Base-by-base conservation (phyloP, 2,329 filamentous ascomycete genomes). In the Microascus cirrosus region DNA sequence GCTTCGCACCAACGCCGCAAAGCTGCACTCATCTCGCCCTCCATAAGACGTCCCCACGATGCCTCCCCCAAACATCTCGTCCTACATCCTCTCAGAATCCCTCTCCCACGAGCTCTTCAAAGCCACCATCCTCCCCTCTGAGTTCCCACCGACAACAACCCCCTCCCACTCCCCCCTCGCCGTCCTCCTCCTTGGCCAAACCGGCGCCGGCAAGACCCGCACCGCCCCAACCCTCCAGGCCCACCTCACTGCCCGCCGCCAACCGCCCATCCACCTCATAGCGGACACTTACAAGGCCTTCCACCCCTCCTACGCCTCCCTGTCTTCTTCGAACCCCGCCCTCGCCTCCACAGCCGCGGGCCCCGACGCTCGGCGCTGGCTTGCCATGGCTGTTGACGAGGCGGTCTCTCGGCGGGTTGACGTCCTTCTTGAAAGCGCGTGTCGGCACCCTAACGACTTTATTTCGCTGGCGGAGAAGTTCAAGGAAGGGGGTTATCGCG, bases 271-370 rank as follows among this genome's bases (percentile, higher is more conserved):
- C 20, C 75, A 78, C 66, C 70, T 78, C 61, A 73, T 78, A 58
- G 74, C 75, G 57, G 75, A 78, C 69, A 73, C 73, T 24, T 77
- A 76, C 71, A 78, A 78, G 63, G 70, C 71, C 3, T 73, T 76
- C 66, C 75, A 78, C 64, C 76, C 76, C 0, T 60, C 67, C 20
- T 77, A 76, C 65, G 34, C 61, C 15, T 60, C 71, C 5, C 61
- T 65, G 20, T 60, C 64, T 15, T 69, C 72, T 3, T 54, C 56
- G n/a, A 15, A 20, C 39, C 18, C 36, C 6, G 36, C 36, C 36
- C 65, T 74, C 20, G 73, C 75, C 2, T 72, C 71, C 2, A 63
- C 69, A 0, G 73, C 73, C 5, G 71, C 73, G 2, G 66, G 70
- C 3, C 65, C 65, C 42, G 74, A 76, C 61, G 76, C 76, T 2